These are phyloP conservation scores for Solanum hybrid DNA, from an alignment of 305 asterid species.

Conservation along the genomic window DNA sequence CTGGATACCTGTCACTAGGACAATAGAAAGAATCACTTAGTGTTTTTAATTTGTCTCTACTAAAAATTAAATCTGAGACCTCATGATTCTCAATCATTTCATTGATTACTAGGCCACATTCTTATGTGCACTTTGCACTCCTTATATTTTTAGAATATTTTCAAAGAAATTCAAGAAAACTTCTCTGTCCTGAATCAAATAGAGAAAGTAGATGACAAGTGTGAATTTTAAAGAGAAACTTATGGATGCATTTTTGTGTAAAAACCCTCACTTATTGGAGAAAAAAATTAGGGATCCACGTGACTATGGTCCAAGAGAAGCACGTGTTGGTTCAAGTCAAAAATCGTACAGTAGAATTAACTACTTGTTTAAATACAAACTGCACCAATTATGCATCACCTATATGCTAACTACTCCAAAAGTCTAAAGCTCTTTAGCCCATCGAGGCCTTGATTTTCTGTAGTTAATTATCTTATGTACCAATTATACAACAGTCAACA, in stretches of 20 bases:
- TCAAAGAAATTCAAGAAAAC: background rate
- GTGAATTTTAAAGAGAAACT: background rate
- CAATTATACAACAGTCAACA: background rate
- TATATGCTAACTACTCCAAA: background rate
- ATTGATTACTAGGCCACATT: too few species aligned
- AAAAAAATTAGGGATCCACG: slow-evolving; percentile 7
- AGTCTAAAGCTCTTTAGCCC: background rate
- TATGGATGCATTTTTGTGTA: background rate
- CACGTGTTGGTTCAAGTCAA: background rate
- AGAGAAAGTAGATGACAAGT: background rate
- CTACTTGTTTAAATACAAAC: background rate
- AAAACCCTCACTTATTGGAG: background rate
- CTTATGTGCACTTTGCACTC: background rate
- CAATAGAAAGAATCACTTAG: background rate
- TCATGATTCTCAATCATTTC: too few species aligned
- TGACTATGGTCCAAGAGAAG: slow-evolving; percentile 10
- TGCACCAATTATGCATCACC: background rate
- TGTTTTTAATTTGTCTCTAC: background rate
- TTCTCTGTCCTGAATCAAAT: background rate
- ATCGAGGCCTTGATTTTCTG: background rate
- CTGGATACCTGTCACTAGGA: too few species aligned
- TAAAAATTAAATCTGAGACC: too few species aligned
- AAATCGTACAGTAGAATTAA: background rate
- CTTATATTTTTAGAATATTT: background rate
- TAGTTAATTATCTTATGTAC: background rate